Conservation (phyloP, 179 eudicot genomes). For the Carnegiea gigantea region DNA sequence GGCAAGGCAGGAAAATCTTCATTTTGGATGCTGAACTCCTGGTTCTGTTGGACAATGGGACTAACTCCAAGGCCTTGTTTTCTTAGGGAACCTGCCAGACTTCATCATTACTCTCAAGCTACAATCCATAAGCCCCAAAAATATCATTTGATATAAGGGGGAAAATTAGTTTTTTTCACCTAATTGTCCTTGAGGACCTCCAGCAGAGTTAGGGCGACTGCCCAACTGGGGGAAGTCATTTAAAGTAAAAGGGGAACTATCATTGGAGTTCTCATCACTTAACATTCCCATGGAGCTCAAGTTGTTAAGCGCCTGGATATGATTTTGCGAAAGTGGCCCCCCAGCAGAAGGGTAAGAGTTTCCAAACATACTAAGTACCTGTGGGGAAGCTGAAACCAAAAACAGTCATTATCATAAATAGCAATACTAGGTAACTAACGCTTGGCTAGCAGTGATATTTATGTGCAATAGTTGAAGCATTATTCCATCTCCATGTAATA, state of each 20-base stretch:
- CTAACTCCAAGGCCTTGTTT: slow-evolving; percentile 91
- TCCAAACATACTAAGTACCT: slow-evolving; percentile 86
- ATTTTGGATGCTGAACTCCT: slow-evolving; percentile 96
- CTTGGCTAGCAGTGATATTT: background rate
- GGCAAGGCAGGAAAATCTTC: slow-evolving; percentile 99
- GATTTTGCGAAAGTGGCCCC: slow-evolving; percentile 75
- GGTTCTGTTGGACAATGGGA: slow-evolving; percentile 95
- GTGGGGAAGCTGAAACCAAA: slow-evolving; percentile 79
- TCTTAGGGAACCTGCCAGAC: slow-evolving; percentile 71
- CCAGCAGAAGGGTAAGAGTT: slow-evolving; percentile 79
- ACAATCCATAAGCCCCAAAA: slow-evolving; percentile 2
- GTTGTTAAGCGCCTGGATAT: slow-evolving; percentile 73
- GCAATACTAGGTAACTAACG: background rate
- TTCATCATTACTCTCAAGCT: slow-evolving; percentile 23
- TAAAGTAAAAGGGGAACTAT: slow-evolving; percentile 82
- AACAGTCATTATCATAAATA: slow-evolving; percentile 1
- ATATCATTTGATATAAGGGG: background rate
- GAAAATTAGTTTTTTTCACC: slow-evolving; percentile 34
- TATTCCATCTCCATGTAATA: background rate
- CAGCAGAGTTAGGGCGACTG: slow-evolving; percentile 93
- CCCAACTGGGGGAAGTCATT: slow-evolving; percentile 94
- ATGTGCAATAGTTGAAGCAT: slow-evolving; percentile 6
- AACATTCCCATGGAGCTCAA: slow-evolving; percentile 81
- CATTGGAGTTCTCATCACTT: slow-evolving; percentile 75
- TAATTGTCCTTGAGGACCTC: slow-evolving; percentile 95